Conservation (phyloP, 2,329 filamentous ascomycete genomes). For the Xylaria digitata region DNA sequence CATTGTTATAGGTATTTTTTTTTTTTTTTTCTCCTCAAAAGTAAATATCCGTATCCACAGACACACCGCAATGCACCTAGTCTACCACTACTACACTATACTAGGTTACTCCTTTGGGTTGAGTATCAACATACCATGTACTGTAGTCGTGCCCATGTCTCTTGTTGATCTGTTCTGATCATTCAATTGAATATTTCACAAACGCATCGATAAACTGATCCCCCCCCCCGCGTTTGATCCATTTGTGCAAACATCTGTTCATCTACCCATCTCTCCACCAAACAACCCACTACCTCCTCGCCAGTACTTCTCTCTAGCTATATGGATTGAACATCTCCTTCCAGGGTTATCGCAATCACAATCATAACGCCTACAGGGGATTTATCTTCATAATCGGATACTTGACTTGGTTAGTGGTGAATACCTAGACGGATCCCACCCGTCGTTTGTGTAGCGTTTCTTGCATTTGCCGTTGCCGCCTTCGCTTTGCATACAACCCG, state of each 20-base stretch:
- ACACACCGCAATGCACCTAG: not conserved
- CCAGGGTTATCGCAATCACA: not conserved
- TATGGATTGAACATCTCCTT: constrained; percentile 4
- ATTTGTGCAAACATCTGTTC: constrained; percentile 22
- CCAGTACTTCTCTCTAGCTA: not conserved
- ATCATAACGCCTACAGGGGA: constrained; percentile 14
- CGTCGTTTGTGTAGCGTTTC: constrained; percentile 20
- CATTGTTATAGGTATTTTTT: no score
- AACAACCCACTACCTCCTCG: constrained; percentile 1
- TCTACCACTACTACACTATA: not conserved
- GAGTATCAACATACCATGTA: constrained; percentile 17
- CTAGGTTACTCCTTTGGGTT: constrained; percentile 12
- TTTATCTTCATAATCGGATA: constrained; percentile 14
- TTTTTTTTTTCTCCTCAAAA: constrained; percentile 29
- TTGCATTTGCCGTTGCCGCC: constrained; percentile 24
- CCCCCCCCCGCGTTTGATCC: constrained; percentile 3
- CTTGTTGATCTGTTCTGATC: constrained; percentile 25
- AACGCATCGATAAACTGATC: constrained; percentile 9
- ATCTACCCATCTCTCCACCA: constrained; percentile 1
- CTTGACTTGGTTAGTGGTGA: constrained; percentile 20
- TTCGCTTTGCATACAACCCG: constrained; percentile 27
- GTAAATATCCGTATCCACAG: constrained; percentile 32
- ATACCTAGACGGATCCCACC: constrained; percentile 17
- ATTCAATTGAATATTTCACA: constrained; percentile 8
- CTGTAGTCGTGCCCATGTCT: constrained; percentile 22